A percentile compares a stretch with the other conserved stretches of the same genome.
These are phyloP conservation scores for Albophoma yamanashiensis DNA, from an alignment of 2,329 filamentous ascomycete genomes.

Conservation along the genomic window DNA sequence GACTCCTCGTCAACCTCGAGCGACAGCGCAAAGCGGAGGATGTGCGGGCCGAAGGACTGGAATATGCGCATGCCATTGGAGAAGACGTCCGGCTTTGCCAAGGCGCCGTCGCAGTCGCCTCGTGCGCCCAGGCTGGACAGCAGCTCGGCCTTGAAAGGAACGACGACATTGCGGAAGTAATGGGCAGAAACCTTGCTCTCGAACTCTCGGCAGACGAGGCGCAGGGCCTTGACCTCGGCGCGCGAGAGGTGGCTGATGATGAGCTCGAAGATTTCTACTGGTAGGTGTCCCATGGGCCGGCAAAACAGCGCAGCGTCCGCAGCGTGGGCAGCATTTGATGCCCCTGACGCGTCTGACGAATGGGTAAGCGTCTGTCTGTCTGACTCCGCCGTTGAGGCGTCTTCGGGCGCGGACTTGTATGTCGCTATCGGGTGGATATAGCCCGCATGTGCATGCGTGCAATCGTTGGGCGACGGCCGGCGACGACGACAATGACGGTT, in stretches of 20 bases:
- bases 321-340: background rate
- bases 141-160: constrained; percentile 55
- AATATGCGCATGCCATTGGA: constrained; percentile 49
- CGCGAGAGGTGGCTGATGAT: constrained; percentile 46
- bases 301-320: background rate
- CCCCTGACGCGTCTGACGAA: background rate
- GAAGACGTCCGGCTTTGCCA: constrained; percentile 15
- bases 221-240: constrained; percentile 47
- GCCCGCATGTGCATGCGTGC: background rate
- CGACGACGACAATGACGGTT: background rate
- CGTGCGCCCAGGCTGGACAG: constrained; percentile 28
- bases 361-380: background rate
- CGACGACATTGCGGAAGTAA: constrained; percentile 53
- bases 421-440: background rate
- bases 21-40: constrained; percentile 54
- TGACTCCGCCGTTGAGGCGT: no score
- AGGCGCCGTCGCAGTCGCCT: constrained; percentile 9
- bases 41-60: constrained; percentile 47
- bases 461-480: background rate
- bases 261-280: constrained; percentile 50
- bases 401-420: no score
- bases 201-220: constrained; percentile 48
- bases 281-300: constrained; percentile 31
- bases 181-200: constrained; percentile 44
- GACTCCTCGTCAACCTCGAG: constrained; percentile 53